Conservation (phyloP, 352 stramenopile genomes). For the Globisporangium sylvaticum region DNA sequence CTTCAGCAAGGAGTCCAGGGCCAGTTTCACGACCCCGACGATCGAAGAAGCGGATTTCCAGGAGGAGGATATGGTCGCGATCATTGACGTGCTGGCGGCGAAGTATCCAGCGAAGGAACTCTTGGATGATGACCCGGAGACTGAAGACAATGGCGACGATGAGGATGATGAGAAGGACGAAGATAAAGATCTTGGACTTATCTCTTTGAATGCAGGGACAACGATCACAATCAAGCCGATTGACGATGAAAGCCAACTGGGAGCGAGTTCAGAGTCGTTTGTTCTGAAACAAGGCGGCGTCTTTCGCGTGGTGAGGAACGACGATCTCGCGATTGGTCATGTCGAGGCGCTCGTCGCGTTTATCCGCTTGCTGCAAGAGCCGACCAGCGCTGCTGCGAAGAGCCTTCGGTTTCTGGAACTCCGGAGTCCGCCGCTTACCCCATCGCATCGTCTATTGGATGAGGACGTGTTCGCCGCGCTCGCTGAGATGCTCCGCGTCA, state of each 20-base stretch:
- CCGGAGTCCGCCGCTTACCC: background rate
- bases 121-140: background rate
- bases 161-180: background rate
- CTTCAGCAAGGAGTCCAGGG: conserved; percentile 4
- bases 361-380: background rate
- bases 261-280: background rate
- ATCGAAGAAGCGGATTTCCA: background rate
- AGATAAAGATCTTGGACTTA: background rate
- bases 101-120: background rate
- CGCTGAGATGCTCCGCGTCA: background rate
- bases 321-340: background rate
- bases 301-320: conserved; percentile 5
- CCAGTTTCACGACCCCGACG: background rate
- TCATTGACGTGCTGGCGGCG: background rate
- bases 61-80: background rate
- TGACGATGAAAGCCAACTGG: background rate
- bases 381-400: background rate
- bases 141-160: background rate
- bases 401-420: background rate
- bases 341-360: background rate
- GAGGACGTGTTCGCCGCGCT: background rate
- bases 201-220: background rate
- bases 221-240: background rate
- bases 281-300: background rate
- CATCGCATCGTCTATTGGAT: background rate